Evolutionary conservation across 177 flowering plant genomes (phyloP).

Genomic region (Vitis hybrid): DNA sequence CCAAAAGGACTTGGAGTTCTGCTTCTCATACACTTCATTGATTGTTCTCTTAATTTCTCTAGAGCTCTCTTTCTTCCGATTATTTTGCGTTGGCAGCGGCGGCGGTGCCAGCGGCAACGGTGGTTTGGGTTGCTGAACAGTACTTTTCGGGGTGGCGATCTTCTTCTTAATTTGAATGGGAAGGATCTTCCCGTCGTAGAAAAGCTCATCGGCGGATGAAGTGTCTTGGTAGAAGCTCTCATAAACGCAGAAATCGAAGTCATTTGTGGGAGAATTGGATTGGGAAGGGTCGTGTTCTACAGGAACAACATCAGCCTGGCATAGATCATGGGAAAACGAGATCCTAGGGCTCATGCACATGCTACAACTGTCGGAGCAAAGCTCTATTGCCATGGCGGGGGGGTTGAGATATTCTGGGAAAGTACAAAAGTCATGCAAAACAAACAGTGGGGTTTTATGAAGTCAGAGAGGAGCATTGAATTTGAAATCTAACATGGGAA

Average conservation of each 20-base stretch:
- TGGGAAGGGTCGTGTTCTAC: conserved; percentile 20
- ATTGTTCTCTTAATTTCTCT: background rate
- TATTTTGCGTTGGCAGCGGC: background rate
- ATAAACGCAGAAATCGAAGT: conserved; percentile 51
- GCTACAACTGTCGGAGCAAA: conserved; percentile 27
- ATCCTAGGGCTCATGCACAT: conserved; percentile 30
- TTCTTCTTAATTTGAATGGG: conserved; percentile 48
- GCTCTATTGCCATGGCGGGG: conserved; percentile 35
- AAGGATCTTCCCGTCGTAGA: conserved; percentile 53
- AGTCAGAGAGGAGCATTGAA: background rate
- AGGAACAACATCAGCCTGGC: conserved; percentile 20
- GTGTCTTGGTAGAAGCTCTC: conserved; percentile 43
- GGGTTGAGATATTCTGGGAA: background rate
- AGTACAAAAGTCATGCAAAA: background rate
- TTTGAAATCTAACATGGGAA: background rate
- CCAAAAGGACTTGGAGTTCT: conserved; percentile 47
- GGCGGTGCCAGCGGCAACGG: conserved; percentile 10
- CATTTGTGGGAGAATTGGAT: conserved; percentile 29
- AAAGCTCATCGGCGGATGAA: conserved; percentile 66
- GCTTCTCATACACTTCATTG: conserved; percentile 28
- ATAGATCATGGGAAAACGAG: conserved; percentile 42
- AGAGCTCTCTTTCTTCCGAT: conserved; percentile 5
- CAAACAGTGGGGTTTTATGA: background rate
- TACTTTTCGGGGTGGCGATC: background rate
- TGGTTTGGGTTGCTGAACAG: conserved; percentile 3